A percentile compares a stretch with the other conserved stretches of the same genome.
Conservation (phyloP, 768 basidiomycete genomes). For the Mycena polygramma region DNA sequence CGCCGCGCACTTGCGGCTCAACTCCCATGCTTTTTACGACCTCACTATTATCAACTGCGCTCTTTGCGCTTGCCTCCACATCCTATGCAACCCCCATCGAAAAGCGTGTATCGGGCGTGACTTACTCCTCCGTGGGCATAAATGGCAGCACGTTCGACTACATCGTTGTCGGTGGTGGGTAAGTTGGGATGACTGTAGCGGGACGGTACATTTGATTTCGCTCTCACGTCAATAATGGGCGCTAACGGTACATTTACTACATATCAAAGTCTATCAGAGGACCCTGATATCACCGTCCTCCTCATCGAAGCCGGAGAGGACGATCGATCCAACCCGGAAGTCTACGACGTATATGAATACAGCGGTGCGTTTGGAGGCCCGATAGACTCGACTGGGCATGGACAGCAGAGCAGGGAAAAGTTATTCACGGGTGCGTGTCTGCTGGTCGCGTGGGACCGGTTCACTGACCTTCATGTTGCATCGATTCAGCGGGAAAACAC, state of each 20-base stretch:
- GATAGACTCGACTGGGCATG: slow-evolving; percentile 58
- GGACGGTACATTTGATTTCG: slow-evolving; percentile 30
- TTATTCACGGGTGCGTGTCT: slow-evolving; percentile 54
- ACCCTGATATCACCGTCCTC: slow-evolving; percentile 56
- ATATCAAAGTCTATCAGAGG: slow-evolving; percentile 58
- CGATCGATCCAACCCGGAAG: slow-evolving; percentile 55
- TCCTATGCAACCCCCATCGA: no score
- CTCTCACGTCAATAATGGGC: no score
- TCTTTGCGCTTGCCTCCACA: no score
- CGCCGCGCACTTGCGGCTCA: no score
- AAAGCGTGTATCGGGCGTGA: slow-evolving; percentile 44
- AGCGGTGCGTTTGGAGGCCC: slow-evolving; percentile 55
- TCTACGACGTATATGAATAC: slow-evolving; percentile 63
- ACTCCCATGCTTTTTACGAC: no score
- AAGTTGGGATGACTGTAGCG: slow-evolving; percentile 64
- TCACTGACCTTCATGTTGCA: background rate
- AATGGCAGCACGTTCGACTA: slow-evolving; percentile 58
- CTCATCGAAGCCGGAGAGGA: slow-evolving; percentile 67
- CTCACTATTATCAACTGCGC: no score
- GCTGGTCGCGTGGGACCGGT: no score
- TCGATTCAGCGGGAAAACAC: slow-evolving; percentile 57
- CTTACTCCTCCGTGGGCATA: slow-evolving; percentile 46
- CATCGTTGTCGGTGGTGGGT: slow-evolving; percentile 60
- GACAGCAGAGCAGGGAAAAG: slow-evolving; percentile 56
- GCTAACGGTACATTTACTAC: no score